Evolutionary conservation across 1,284 basidiomycete genomes (phyloP).

Genomic region (Caloboletus firmus): DNA sequence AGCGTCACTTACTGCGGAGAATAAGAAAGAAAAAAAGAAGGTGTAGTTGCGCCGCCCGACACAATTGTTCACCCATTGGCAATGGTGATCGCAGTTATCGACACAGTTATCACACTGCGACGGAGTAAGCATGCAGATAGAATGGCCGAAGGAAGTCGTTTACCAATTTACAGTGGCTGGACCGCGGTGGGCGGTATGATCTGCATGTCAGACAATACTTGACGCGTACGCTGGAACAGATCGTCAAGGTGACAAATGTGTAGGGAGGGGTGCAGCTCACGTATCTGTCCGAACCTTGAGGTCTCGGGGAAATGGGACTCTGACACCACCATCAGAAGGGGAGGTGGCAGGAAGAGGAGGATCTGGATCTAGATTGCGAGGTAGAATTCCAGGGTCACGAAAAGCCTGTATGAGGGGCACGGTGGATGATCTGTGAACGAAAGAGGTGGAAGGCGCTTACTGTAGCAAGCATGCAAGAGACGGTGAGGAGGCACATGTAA

Average conservation of each 20-base stretch:
- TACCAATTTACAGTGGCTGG: conserved; percentile 91
- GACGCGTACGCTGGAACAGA: conserved; percentile 64
- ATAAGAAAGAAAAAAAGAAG: conserved; percentile 79
- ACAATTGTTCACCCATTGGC: conserved; percentile 94
- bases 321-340: conserved; percentile 59
- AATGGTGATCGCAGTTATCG: conserved; percentile 88
- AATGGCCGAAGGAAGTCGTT: conserved; percentile 18
- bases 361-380: conserved; percentile 79
- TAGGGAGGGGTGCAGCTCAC: conserved; percentile 47
- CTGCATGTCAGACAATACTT: conserved; percentile 92
- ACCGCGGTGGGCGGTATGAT: conserved; percentile 86
- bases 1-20: conserved; percentile 59
- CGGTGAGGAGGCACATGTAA: conserved; percentile 75
- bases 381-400: conserved; percentile 88
- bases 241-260: not conserved
- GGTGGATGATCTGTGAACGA: not conserved
- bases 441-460: conserved; percentile 42
- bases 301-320: conserved; percentile 76
- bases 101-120: conserved; percentile 90
- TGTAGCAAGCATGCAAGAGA: conserved; percentile 75
- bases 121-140: conserved; percentile 7
- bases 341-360: conserved; percentile 69
- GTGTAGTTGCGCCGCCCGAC: conserved; percentile 91
- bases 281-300: conserved; percentile 73
- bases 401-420: conserved; percentile 50